Evolutionary conservation across 73 alveolate genomes (phyloP).

Genomic region (Paraurostyla sp.): DNA sequence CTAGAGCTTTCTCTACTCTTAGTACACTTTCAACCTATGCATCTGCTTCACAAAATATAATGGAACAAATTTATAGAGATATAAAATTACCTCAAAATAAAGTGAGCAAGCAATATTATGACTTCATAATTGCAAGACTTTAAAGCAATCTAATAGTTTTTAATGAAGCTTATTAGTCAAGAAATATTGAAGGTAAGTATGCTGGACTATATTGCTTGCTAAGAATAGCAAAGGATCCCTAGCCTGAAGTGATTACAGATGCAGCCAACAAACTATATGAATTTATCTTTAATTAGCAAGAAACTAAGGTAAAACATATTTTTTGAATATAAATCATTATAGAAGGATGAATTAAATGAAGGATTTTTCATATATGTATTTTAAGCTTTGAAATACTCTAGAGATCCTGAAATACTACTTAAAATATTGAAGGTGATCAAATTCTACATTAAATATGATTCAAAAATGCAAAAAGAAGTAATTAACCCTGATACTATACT

Average conservation of each 20-base stretch:
- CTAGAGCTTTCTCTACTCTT: constrained; percentile 77
- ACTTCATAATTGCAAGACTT: constrained; percentile 63
- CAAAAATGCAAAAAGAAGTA: constrained; percentile 34
- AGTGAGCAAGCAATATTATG: constrained; percentile 60
- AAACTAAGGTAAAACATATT: background rate
- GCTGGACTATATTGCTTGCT: constrained; percentile 70
- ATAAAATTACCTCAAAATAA: constrained; percentile 42
- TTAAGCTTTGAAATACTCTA: constrained; percentile 56
- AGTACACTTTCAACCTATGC: constrained; percentile 75
- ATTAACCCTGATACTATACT: constrained; percentile 78
- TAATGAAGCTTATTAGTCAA: background rate
- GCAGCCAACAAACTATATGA: constrained; percentile 42
- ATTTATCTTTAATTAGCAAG: background rate
- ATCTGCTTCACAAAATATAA: constrained; percentile 45
- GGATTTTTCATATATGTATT: constrained; percentile 61
- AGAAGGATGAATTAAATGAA: constrained; percentile 55
- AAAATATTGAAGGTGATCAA: constrained; percentile 50
- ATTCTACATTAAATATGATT: constrained; percentile 24
- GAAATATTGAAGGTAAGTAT: constrained; percentile 32
- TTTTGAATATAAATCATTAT: background rate
- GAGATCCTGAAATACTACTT: constrained; percentile 33
- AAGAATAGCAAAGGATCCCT: constrained; percentile 65
- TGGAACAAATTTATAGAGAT: constrained; percentile 62
- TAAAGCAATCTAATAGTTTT: background rate
- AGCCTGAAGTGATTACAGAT: constrained; percentile 25